Evolutionary conservation across 2,329 filamentous ascomycete genomes (phyloP).

Genomic region (Didymella arachidicola): DNA sequence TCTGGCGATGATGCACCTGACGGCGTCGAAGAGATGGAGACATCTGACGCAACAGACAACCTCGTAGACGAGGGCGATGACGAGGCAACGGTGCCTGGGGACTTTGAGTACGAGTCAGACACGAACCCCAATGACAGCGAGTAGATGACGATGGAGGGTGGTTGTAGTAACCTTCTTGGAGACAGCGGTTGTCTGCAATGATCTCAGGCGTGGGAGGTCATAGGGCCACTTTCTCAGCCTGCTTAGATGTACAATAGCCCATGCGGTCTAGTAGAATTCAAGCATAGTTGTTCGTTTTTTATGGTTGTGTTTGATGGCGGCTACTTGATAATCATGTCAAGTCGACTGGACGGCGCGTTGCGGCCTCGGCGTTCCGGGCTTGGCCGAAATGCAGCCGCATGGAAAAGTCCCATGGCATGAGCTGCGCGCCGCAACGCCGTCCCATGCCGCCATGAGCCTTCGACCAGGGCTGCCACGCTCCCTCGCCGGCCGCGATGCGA

Average conservation of each 20-base stretch:
- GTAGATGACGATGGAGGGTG: conserved; percentile 22
- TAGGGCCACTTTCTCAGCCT: conserved; percentile 38
- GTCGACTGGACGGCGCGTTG: not conserved
- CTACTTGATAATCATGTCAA: no score
- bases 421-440: conserved; percentile 10
- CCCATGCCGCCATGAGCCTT: conserved; percentile 49
- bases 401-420: conserved; percentile 20
- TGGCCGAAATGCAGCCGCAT: conserved; percentile 6
- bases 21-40: conserved; percentile 54
- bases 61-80: conserved; percentile 86
- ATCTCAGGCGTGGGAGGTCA: conserved; percentile 35
- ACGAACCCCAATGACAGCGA: conserved; percentile 58
- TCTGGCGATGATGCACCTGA: conserved; percentile 42
- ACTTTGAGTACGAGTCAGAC: conserved; percentile 83
- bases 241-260: conserved; percentile 44
- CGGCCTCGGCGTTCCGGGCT: not conserved
- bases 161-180: conserved; percentile 4
- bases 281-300: conserved; percentile 13
- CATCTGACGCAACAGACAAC: conserved; percentile 61
- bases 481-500: conserved; percentile 40
- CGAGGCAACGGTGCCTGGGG: conserved; percentile 72
- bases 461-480: conserved; percentile 43
- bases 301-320: no score
- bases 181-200: conserved; percentile 31
- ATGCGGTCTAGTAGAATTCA: conserved; percentile 19